These are phyloP conservation scores for Cordyceps cateniannulata DNA, from an alignment of 2,329 filamentous ascomycete genomes.

Conservation along the genomic window DNA sequence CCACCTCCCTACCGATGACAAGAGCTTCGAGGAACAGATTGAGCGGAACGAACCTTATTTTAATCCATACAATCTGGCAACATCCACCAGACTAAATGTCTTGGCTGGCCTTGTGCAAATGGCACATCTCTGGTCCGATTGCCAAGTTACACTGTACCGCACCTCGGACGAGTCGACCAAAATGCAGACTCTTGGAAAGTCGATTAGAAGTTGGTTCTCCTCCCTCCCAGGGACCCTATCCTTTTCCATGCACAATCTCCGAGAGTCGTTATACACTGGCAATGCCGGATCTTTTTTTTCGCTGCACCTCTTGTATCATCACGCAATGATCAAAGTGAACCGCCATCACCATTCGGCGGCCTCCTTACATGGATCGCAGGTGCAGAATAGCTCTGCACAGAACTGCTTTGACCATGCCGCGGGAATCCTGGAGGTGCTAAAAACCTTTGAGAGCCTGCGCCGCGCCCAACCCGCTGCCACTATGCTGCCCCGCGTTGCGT, in stretches of 20 bases:
- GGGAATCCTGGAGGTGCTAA: slow-evolving; percentile 42
- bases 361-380: slow-evolving; percentile 31
- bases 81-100: slow-evolving; percentile 28
- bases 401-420: slow-evolving; percentile 46
- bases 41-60: slow-evolving; percentile 55
- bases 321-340: slow-evolving; percentile 57
- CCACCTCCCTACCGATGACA: slow-evolving; percentile 55
- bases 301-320: slow-evolving; percentile 62
- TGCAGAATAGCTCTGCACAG: slow-evolving; percentile 38
- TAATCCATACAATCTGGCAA: slow-evolving; percentile 36
- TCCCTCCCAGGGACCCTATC: slow-evolving; percentile 48
- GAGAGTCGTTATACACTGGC: slow-evolving; percentile 45
- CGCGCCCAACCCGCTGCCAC: slow-evolving; percentile 25
- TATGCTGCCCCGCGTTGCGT: slow-evolving; percentile 54
- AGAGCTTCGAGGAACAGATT: slow-evolving; percentile 54
- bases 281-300: slow-evolving; percentile 53
- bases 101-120: slow-evolving; percentile 59
- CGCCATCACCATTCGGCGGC: slow-evolving; percentile 49
- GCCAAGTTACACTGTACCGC: slow-evolving; percentile 51
- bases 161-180: slow-evolving; percentile 23
- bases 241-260: slow-evolving; percentile 51
- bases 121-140: slow-evolving; percentile 58
- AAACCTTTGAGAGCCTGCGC: slow-evolving; percentile 33
- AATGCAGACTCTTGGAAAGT: slow-evolving; percentile 41
- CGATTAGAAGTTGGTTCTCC: slow-evolving; percentile 51